phyloP scores from a whole-genome alignment of 441 rosid species.

The Gossypium davidsonii region DNA sequence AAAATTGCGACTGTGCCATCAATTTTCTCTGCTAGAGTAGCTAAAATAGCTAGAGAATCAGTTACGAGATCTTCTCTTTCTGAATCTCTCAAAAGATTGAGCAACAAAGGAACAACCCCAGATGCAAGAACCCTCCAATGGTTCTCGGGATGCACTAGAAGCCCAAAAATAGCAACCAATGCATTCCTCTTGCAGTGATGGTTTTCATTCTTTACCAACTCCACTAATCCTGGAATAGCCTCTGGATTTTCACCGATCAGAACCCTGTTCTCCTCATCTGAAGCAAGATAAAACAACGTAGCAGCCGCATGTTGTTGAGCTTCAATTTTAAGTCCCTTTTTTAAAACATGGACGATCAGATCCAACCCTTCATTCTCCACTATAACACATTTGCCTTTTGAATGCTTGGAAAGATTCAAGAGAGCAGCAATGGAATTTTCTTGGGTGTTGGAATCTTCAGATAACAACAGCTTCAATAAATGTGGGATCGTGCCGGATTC shows the following conservation, averaged over 20 bases:
- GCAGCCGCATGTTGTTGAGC: constrained; percentile 69
- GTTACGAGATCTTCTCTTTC: constrained; percentile 41
- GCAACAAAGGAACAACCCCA: constrained; percentile 47
- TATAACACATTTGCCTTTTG: constrained; percentile 38
- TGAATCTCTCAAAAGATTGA: constrained; percentile 31
- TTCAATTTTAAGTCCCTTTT: constrained; percentile 43
- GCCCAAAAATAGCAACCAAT: constrained; percentile 55
- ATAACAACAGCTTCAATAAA: constrained; percentile 36
- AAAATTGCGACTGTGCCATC: constrained; percentile 53
- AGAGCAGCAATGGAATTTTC: constrained; percentile 65
- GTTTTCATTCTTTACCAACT: constrained; percentile 35
- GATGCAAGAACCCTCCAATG: constrained; percentile 54
- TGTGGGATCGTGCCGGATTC: constrained; percentile 48
- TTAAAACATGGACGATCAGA: constrained; percentile 38
- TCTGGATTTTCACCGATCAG: constrained; percentile 56
- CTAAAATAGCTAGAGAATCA: constrained; percentile 59
- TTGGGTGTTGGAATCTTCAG: constrained; percentile 35
- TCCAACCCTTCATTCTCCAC: constrained; percentile 48
- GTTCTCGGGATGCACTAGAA: constrained; percentile 46
- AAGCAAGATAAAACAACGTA: constrained; percentile 55
- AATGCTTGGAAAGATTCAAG: constrained; percentile 64
- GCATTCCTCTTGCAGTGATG: constrained; percentile 59
- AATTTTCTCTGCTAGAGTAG: constrained; percentile 54
- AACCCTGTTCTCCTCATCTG: constrained; percentile 54
- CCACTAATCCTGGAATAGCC: constrained; percentile 48